Evolutionary conservation across 129 eudicot species (phyloP).

Genomic region (Kitagawia praeruptora): DNA sequence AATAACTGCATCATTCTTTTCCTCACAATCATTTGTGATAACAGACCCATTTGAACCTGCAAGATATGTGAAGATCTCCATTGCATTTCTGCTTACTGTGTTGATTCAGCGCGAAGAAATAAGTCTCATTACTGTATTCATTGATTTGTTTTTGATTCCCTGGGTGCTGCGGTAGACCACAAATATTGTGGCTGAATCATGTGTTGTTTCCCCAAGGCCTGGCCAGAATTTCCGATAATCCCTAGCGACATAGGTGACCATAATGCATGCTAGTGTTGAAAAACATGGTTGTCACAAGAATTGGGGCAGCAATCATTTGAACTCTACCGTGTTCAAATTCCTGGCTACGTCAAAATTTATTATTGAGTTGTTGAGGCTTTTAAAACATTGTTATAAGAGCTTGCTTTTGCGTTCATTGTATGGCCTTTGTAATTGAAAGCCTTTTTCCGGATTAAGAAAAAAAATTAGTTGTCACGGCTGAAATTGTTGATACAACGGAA

Average conservation of each 20-base stretch:
- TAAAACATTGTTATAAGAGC: neutral
- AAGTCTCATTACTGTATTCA: neutral
- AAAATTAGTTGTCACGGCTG: neutral
- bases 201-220: neutral
- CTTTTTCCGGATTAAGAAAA: neutral
- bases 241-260: neutral
- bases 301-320: neutral
- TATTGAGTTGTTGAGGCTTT: neutral
- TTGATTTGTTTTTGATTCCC: neutral
- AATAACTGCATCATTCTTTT: no score
- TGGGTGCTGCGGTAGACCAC: neutral
- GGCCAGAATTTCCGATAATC: neutral
- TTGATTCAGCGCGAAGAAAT: no score
- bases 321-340: neutral
- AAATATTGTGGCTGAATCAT: neutral
- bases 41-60: neutral
- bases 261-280: neutral
- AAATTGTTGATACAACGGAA: neutral
- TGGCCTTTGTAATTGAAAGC: neutral
- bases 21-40: no score
- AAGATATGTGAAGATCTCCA: neutral
- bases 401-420: neutral
- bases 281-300: neutral
- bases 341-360: neutral
- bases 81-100: neutral